Evolutionary conservation across 495 filamentous ascomycete species (phyloP).

Genomic region (Tuber borchii): DNA sequence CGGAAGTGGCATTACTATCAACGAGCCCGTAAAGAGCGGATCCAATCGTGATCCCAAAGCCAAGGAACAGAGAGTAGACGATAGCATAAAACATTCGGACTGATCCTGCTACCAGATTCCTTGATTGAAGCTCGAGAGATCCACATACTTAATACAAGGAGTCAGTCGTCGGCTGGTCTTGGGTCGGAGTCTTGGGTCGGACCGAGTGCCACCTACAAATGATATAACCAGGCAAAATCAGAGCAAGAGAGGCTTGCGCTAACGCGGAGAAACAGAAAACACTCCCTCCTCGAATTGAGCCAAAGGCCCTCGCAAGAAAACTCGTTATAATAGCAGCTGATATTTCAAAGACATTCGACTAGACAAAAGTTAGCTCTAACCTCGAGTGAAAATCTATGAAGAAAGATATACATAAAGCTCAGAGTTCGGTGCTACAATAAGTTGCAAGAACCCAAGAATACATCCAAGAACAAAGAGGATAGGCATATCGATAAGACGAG

Average conservation of each 20-base stretch:
- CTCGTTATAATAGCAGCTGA: conserved; percentile 77
- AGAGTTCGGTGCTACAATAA: conserved; percentile 69
- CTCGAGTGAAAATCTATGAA: neutral
- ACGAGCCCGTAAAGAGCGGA: conserved; percentile 82
- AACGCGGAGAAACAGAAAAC: conserved; percentile 90
- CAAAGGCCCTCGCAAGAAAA: conserved; percentile 83
- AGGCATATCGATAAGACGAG: conserved; percentile 79
- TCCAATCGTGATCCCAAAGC: conserved; percentile 94
- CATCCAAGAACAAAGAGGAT: conserved; percentile 79
- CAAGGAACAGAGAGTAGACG: conserved; percentile 90
- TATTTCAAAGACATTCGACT: conserved; percentile 83
- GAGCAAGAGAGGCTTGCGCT: conserved; percentile 81
- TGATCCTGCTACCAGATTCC: conserved; percentile 78
- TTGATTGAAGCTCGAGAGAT: conserved; percentile 79
- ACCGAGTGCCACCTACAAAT: conserved; percentile 48
- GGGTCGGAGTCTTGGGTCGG: neutral
- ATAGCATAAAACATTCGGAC: conserved; percentile 95
- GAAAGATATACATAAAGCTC: conserved; percentile 55
- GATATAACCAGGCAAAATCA: conserved; percentile 86
- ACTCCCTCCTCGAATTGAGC: conserved; percentile 63
- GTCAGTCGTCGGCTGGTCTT: conserved; percentile 10
- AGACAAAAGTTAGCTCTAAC: conserved; percentile 31
- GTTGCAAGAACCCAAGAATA: conserved; percentile 72
- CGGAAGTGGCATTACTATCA: conserved; percentile 68
- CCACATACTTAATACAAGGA: conserved; percentile 54